phyloP scores from a whole-genome alignment of 768 basidiomycete species.

The Daedaleopsis nitida region DNA sequence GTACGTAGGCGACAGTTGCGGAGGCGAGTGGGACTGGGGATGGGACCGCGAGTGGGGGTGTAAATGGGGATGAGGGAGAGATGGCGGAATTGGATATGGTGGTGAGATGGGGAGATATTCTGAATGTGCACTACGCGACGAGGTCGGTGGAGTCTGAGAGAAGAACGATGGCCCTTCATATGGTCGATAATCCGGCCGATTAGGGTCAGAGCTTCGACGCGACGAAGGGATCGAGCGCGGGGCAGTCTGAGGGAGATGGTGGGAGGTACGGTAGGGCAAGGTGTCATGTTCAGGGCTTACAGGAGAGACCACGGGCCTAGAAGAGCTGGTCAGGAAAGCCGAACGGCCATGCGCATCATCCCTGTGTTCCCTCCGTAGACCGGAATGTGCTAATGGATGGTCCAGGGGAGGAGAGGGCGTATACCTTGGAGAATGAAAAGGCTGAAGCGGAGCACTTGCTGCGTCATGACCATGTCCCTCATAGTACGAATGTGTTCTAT shows the following conservation, averaged over 20 bases:
- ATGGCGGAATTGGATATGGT: neutral
- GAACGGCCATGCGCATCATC: neutral
- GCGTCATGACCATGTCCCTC: slow-evolving; percentile 19
- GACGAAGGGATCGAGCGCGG: neutral
- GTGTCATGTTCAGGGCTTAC: slow-evolving; percentile 15
- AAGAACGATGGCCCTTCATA: neutral
- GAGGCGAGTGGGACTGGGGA: neutral
- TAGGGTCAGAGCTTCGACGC: slow-evolving; percentile 17
- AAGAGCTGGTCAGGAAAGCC: slow-evolving; percentile 6
- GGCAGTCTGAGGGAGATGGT: slow-evolving; percentile 3
- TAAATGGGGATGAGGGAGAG: neutral
- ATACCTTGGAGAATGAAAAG: slow-evolving; percentile 18
- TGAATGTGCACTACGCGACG: slow-evolving; percentile 15
- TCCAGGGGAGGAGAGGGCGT: slow-evolving; percentile 26
- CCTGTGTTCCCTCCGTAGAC: slow-evolving; percentile 1
- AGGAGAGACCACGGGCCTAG: slow-evolving; percentile 4
- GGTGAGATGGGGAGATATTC: slow-evolving; percentile 4
- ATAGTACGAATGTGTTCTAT: slow-evolving; percentile 13
- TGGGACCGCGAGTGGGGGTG: neutral
- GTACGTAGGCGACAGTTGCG: neutral
- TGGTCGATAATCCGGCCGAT: neutral
- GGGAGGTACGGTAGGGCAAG: slow-evolving; percentile 5
- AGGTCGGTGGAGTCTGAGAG: slow-evolving; percentile 7
- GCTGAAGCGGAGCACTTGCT: slow-evolving; percentile 25
- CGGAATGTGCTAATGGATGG: neutral